These are phyloP conservation scores for Ambrosia trifida DNA, from an alignment of 129 eudicot genomes.

Conservation along the genomic window DNA sequence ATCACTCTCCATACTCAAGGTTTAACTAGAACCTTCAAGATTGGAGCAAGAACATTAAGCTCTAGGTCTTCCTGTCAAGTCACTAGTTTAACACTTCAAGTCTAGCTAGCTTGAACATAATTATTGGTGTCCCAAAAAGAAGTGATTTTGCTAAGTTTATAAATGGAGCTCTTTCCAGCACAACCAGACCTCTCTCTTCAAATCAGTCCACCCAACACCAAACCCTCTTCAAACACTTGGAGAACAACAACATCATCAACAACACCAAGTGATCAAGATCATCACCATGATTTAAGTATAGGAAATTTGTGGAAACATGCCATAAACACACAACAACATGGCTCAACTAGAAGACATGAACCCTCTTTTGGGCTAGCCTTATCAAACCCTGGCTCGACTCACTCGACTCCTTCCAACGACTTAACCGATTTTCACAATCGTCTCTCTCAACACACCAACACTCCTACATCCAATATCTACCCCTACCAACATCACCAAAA, in stretches of 20 bases:
- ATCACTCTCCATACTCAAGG: slow-evolving; percentile 21
- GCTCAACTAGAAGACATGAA: slow-evolving; percentile 33
- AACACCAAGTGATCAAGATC: slow-evolving; percentile 37
- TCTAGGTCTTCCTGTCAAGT: slow-evolving; percentile 5
- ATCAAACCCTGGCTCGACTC: slow-evolving; percentile 36
- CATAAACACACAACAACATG: slow-evolving; percentile 42
- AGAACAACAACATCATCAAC: slow-evolving; percentile 38
- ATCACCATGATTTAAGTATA: slow-evolving; percentile 52
- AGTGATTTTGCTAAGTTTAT: slow-evolving; percentile 22
- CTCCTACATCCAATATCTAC: slow-evolving; percentile 30
- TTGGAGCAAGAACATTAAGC: slow-evolving; percentile 26
- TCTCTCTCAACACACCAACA: slow-evolving; percentile 31
- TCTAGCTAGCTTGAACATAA: slow-evolving; percentile 7
- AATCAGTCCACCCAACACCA: slow-evolving; percentile 86
- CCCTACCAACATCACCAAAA: slow-evolving; percentile 41
- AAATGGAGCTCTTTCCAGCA: slow-evolving; percentile 95
- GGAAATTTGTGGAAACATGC: slow-evolving; percentile 76
- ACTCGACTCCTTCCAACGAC: slow-evolving; percentile 22
- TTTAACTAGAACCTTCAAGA: slow-evolving; percentile 11
- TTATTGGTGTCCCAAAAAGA: slow-evolving; percentile 22
- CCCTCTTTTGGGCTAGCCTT: slow-evolving; percentile 39
- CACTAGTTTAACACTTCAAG: not conserved
- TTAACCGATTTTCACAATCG: slow-evolving; percentile 22
- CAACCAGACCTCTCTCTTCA: slow-evolving; percentile 96
- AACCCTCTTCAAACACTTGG: slow-evolving; percentile 63